Base-by-base conservation (phyloP, 2,329 filamentous ascomycete species). In the Fusarium sp. region DNA sequence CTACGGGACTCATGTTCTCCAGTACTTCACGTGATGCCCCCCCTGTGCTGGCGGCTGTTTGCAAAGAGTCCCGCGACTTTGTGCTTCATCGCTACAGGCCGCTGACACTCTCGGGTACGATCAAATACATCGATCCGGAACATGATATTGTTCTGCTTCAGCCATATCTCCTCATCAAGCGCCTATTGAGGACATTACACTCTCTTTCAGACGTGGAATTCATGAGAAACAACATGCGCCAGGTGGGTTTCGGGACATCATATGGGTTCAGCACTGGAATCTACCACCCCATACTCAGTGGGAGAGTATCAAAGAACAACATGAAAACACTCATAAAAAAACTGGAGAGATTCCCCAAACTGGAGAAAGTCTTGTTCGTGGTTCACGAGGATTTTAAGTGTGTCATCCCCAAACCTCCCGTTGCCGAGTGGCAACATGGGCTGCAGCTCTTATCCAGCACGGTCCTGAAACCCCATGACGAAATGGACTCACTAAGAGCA, bases 231-330 rank as follows among this genome's bases (percentile, higher is more conserved):
- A 37, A 58, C 13, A 57, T 72, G 36, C 55, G 52, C 50, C 65
- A 63, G 50, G 56, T 72, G 52, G 70, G 62, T 13, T 51, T 71
- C 15, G 61, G 68, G 25, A 68, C 58, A 27, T 72, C 67, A 5
- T 70, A 72, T 46, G 69, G 61, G 6, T 72, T 71, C 36, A 59
- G 33, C 31, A 69, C 48, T 47, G 71, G 71, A 18, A 73, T 72
- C 23, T 61, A 62, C 14, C 58, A 69, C 15, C 69, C 71, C 6
- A 55, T 66, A 11, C 58, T 63, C 13, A 69, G 53, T 9, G 58
- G 69, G 9, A 72, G 63, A 41, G 50, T 65, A 31, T 69, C 67
- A 6, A 67, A 57, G 52, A 73, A 69, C 47, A 72, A 63, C 18
- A 62, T 57, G 39, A 67, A 55, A 31, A 72, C 52, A 50, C 59